Conservation (phyloP, 257 asterid species). For the Scutellaria baicalensis region DNA sequence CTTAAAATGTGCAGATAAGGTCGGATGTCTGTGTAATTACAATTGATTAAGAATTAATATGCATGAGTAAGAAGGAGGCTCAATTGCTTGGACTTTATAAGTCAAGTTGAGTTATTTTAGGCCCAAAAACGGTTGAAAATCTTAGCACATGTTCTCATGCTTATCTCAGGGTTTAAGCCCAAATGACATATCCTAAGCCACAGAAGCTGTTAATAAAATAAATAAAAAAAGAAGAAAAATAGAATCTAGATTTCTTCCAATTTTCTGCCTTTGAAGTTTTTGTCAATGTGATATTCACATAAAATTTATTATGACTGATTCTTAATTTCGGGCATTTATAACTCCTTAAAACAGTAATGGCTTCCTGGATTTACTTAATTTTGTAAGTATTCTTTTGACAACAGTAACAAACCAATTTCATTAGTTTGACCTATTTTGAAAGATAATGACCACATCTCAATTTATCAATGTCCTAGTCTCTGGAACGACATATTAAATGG, state of each 20-base stretch:
- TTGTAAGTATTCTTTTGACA: background rate
- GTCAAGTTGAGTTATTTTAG: background rate
- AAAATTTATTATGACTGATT: background rate
- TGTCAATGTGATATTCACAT: too few relatives aligned
- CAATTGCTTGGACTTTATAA: background rate
- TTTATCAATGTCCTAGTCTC: background rate
- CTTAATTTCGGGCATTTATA: background rate
- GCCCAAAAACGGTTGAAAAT: background rate
- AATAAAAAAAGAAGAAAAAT: too few relatives aligned
- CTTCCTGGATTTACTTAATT: background rate
- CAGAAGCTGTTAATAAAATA: too few relatives aligned
- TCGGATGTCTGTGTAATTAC: background rate
- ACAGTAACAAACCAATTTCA: background rate
- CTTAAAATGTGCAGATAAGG: background rate
- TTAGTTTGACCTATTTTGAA: background rate
- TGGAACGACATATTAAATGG: background rate
- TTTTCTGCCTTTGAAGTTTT: too few relatives aligned
- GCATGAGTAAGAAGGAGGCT: background rate
- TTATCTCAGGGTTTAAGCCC: background rate
- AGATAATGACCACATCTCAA: background rate
- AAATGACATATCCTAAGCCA: background rate
- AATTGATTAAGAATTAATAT: background rate
- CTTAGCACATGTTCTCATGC: background rate
- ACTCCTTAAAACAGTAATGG: background rate
- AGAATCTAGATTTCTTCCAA: too few relatives aligned